Conservation (phyloP, 1,284 basidiomycete genomes). For the Trametes pubescens region DNA sequence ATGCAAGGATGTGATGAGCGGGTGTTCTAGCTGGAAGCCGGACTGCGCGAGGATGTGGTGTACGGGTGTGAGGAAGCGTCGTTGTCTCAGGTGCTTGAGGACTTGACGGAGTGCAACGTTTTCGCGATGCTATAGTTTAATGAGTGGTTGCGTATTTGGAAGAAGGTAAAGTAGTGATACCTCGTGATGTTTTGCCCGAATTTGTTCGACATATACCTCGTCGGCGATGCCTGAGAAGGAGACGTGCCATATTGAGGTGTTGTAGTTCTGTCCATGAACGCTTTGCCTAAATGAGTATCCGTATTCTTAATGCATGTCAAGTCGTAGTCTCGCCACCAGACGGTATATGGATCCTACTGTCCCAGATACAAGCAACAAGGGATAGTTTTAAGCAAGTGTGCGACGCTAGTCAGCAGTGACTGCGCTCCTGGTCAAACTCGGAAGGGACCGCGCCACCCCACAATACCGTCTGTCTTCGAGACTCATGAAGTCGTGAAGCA, state of each 20-base stretch:
- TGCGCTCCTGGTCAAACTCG: too few species aligned
- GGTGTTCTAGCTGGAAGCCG: conserved; percentile 71
- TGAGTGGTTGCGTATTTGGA: conserved; percentile 11
- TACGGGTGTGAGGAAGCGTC: conserved; percentile 75
- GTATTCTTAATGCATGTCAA: not conserved
- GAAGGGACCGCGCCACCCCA: too few species aligned
- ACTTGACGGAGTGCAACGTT: conserved; percentile 69
- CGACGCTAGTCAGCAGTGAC: too few species aligned
- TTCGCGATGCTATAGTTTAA: conserved; percentile 65
- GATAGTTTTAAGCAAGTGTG: too few species aligned
- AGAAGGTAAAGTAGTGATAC: conserved; percentile 45
- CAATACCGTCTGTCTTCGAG: too few species aligned
- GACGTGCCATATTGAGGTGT: conserved; percentile 81
- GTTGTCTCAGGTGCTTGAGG: conserved; percentile 82
- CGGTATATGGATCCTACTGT: too few species aligned
- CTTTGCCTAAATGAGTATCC: conserved; percentile 38
- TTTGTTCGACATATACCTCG: conserved; percentile 59
- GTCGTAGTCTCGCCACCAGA: too few species aligned
- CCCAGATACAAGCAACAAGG: too few species aligned
- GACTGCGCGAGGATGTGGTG: conserved; percentile 65
- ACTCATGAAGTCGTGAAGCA: conserved; percentile 22
- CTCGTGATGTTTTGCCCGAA: conserved; percentile 63
- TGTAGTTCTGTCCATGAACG: conserved; percentile 73
- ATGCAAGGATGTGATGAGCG: conserved; percentile 73
- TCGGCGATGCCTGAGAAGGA: conserved; percentile 66